Evolutionary conservation across 108 stramenopile species (phyloP), one percentile per base, ranked within the genome.

Genomic region (Cafeteria roenbergensis): DNA sequence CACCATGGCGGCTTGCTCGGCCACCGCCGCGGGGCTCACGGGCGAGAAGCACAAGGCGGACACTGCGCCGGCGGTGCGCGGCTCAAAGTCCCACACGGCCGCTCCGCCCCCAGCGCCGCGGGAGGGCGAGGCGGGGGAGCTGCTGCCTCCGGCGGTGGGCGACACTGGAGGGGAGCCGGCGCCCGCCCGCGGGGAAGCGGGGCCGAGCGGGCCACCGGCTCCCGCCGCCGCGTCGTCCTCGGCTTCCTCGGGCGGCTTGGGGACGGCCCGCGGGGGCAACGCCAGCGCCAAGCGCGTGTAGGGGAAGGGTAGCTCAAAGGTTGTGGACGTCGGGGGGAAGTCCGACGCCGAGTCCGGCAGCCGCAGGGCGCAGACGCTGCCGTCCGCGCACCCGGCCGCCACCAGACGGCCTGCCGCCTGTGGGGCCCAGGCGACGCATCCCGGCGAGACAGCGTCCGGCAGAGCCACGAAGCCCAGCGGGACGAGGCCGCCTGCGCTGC

Each of bases 381-480:
- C 30, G 8, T 25, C 25, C 3, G 32, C 63, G 17, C 12, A 14
- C 20, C 25, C 37, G 28, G 37, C 38, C 2, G 63, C 37, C 27
- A 42, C 21, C 20, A 69, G 61, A 20, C 65, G 4, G 29, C 26
- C 21, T 24, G 38, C 32, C 3, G 64, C 65, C 26, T 70, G 34
- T 21, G 24, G 30, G 4, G 42, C 33, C 78, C 78, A 79, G 31
- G 50, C 33, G 0, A 79, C 34, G 14, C 50, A 51, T 30, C 68
- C 36, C 17, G n/a, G n/a, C n/a, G n/a, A n/a, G n/a, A 67, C 66
- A n/a, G 37, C 20, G 0, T 64, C 67, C 0, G 71, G 66, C 0
- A 71, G 26, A 0, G 22, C 24, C 35, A 72, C 35, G 52, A 80
- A 78, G 24, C 78, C 75, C 1, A 74, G 1, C 20, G 65, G 75